Conservation (phyloP, 169 alveolate species). For the Plasmodium gallinaceum region DNA sequence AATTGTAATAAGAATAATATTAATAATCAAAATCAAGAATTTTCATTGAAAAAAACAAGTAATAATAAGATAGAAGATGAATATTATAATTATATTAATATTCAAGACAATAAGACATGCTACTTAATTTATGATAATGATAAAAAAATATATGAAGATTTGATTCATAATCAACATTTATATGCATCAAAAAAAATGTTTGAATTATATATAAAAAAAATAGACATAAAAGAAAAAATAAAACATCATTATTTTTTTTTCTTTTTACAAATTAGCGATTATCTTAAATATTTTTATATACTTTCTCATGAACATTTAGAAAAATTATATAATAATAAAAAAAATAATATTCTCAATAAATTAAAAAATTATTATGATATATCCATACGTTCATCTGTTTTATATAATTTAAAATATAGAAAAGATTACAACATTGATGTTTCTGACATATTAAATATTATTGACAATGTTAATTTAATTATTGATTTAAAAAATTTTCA, state of each 20-base stretch:
- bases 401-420: conserved; percentile 50
- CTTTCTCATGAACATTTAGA: conserved; percentile 64
- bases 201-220: conserved; percentile 62
- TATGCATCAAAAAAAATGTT: conserved; percentile 77
- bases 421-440: conserved; percentile 49
- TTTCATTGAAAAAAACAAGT: not conserved
- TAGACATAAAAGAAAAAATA: conserved; percentile 67
- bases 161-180: conserved; percentile 75
- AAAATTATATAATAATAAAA: conserved; percentile 52
- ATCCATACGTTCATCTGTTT: conserved; percentile 60
- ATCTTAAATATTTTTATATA: conserved; percentile 68
- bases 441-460: conserved; percentile 57
- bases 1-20: not conserved
- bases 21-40: not conserved
- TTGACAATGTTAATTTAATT: conserved; percentile 54
- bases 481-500: conserved; percentile 39
- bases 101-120: conserved; percentile 22
- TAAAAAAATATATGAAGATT: conserved; percentile 43
- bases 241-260: conserved; percentile 66
- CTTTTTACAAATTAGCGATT: conserved; percentile 76
- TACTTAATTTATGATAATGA: conserved; percentile 37
- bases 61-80: conserved; percentile 9
- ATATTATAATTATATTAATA: not conserved
- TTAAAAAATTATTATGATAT: conserved; percentile 62
- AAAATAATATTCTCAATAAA: conserved; percentile 39